Percentiles rank a stretch among this genome's conserved stretches.
Evolutionary conservation across 2,329 filamentous ascomycete genomes (phyloP).

Genomic region (Penicillium expansum): DNA sequence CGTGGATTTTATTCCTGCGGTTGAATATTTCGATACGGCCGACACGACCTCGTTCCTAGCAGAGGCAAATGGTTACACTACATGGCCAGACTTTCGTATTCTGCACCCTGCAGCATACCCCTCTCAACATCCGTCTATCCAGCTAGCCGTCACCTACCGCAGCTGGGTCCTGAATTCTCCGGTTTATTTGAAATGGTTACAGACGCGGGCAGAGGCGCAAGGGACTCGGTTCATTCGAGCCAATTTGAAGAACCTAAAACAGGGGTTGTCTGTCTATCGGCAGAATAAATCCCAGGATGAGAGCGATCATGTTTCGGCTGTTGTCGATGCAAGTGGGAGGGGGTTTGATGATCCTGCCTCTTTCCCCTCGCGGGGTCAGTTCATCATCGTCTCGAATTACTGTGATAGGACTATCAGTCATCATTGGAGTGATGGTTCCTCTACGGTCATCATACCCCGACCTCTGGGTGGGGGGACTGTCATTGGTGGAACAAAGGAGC

Average conservation of each 20-base stretch:
- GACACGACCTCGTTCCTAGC: not conserved
- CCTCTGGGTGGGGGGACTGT: constrained; percentile 10
- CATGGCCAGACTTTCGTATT: constrained; percentile 9
- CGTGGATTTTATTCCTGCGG: constrained; percentile 4
- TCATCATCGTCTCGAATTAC: constrained; percentile 9
- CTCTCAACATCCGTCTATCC: not conserved
- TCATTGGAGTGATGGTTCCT: constrained; percentile 10
- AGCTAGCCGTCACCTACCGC: constrained; percentile 6
- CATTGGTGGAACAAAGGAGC: constrained; percentile 11
- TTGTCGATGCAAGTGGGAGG: constrained; percentile 7
- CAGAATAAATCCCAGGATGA: not conserved
- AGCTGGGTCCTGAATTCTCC: constrained; percentile 13
- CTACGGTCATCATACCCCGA: constrained; percentile 3
- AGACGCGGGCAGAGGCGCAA: not conserved
- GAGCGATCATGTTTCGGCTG: not conserved
- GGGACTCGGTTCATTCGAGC: constrained; percentile 3
- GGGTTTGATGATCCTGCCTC: constrained; percentile 6
- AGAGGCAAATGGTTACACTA: constrained; percentile 6
- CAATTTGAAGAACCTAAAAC: not conserved
- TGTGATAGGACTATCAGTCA: constrained; percentile 11
- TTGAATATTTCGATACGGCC: constrained; percentile 10
- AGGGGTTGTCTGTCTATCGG: not conserved
- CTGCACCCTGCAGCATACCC: not conserved
- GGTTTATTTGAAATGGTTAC: constrained; percentile 9
- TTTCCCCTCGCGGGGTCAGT: constrained; percentile 10